Evolutionary conservation across 75 land plant genomes (phyloP), one percentile per base, ranked within the genome.

Genomic region (Pinus albicaulis): DNA sequence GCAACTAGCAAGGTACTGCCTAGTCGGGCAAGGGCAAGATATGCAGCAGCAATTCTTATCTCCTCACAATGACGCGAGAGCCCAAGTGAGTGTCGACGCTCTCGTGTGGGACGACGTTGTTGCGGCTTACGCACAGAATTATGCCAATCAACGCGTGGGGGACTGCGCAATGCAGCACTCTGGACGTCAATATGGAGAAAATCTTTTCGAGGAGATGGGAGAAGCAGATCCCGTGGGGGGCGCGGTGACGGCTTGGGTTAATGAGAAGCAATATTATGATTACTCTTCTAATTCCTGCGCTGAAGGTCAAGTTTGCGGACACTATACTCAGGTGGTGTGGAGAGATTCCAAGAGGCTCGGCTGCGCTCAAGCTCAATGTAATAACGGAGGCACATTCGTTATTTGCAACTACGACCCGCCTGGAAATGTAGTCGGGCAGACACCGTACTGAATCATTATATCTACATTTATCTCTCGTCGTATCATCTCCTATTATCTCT

Each of bases 301-400:
- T n/a, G 41, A 15, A 1, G 80, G 83, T 0, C 60, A 89, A 63
- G 56, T 57, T 52, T 85, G 85, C 60, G 83, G 90, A 19, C 90
- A 89, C 79, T 89, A 88, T 73, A 90, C 90, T 59, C 90, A 87
- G 77, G 88, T 85, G 55, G 86, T 84, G 44, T 86, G 86, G 88
- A 23, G 76, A 14, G 48, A 80, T 14, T 76, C 88, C 5, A 57
- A 24, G 28, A 28, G 66, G 8, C 16, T 90, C 0, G 91, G 92
- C 1, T 90, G 91, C 56, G 91, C 84, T 3, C 34, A 59, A 13
- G 76, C 64, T 17, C n/a, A 14, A 38, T 89, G 86, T 59, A 72
- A 48, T 57, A 72, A 26, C 57, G 80, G 70, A 3, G 69, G 34
- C 22, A 74, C 48, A 31, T 79, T 89, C 81, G 74, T 84, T 59